These are phyloP conservation scores for Cynanchum wilfordii DNA, from an alignment of 257 asterid species.

Conservation along the genomic window DNA sequence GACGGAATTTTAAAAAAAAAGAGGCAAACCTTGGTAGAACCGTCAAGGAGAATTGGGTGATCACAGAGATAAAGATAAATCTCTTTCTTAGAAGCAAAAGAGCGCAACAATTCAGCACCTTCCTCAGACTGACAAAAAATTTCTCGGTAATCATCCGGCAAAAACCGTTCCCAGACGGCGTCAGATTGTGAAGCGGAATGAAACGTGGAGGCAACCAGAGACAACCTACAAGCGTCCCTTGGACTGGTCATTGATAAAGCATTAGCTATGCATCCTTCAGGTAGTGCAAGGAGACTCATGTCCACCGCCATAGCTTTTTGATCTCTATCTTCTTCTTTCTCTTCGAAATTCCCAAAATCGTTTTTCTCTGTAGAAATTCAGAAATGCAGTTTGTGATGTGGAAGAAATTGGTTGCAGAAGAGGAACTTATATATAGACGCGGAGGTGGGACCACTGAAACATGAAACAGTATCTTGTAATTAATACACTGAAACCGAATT, in stretches of 20 bases:
- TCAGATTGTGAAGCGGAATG: conserved; percentile 66
- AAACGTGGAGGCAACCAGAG: conserved; percentile 47
- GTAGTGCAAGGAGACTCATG: conserved; percentile 36
- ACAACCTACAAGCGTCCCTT: conserved; percentile 59
- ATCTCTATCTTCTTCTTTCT: neutral
- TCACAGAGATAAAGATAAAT: conserved; percentile 54
- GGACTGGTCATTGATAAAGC: conserved; percentile 70
- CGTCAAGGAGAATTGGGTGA: conserved; percentile 54
- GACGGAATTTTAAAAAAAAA: neutral
- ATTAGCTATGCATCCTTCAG: conserved; percentile 71
- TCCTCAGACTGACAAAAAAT: conserved; percentile 40
- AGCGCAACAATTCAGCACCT: conserved; percentile 21
- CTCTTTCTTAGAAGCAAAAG: conserved; percentile 48
- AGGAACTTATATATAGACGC: neutral
- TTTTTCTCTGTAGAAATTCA: neutral
- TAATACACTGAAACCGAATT: too few species aligned
- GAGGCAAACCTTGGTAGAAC: conserved; percentile 47
- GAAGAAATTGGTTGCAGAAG: neutral
- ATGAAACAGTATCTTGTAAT: too few species aligned
- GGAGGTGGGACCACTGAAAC: neutral
- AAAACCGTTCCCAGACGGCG: conserved; percentile 64
- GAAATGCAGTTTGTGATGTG: neutral
- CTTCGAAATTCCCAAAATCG: neutral
- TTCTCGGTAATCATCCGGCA: conserved; percentile 65
- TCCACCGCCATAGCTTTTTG: conserved; percentile 35